Evolutionary conservation across 495 filamentous ascomycete species (phyloP).

Genomic region (Tuber microsphaerosporum): DNA sequence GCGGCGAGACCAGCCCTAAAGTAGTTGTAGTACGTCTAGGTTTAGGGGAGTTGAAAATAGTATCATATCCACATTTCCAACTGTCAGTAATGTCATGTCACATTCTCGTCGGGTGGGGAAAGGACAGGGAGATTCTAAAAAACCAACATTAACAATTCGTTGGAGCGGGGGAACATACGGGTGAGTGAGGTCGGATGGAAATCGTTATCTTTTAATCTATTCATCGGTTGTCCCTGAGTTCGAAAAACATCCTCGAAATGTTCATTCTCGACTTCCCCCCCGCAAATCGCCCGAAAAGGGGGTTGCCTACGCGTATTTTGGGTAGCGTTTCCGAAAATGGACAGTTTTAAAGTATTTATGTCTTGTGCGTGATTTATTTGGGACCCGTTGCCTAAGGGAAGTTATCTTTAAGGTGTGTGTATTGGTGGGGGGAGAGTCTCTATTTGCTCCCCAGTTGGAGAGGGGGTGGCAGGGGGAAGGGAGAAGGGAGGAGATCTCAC

Average conservation of each 20-base stretch:
- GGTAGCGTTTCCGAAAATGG: not conserved
- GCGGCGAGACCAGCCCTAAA: not conserved
- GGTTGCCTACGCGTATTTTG: not conserved
- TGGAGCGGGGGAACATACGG: not conserved
- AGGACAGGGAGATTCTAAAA: not conserved
- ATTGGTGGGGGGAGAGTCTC: not conserved
- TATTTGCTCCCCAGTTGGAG: not conserved
- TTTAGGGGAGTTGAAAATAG: not conserved
- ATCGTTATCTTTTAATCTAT: not conserved
- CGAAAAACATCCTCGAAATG: not conserved
- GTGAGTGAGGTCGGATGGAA: not conserved
- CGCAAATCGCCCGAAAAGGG: not conserved
- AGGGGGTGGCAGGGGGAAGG: not conserved
- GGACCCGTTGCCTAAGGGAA: not conserved
- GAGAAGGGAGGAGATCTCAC: not conserved
- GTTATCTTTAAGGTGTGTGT: not conserved
- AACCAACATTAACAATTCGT: not conserved
- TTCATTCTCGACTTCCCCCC: not conserved
- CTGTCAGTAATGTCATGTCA: not conserved
- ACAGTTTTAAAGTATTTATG: not conserved
- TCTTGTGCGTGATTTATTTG: constrained; percentile 1
- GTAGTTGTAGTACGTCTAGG: not conserved
- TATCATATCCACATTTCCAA: not conserved
- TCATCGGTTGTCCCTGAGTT: not conserved
- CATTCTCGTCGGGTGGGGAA: not conserved